Percentiles rank a stretch among this genome's conserved stretches.
Evolutionary conservation across 352 stramenopile species (phyloP).

Genomic region (Globisporangium nodosum): DNA sequence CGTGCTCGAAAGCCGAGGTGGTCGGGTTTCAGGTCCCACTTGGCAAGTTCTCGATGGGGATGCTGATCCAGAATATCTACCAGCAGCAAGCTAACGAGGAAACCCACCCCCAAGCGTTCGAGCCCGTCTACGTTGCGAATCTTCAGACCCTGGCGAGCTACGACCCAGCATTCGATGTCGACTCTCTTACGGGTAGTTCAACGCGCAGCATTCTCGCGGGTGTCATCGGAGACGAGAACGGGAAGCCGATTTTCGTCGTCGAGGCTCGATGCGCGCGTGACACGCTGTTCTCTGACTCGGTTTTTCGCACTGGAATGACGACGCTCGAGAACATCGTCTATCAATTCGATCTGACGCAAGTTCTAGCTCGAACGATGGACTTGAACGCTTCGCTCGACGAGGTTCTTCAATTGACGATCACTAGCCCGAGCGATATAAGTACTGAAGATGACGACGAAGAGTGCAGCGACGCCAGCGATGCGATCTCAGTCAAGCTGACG

Average conservation of each 20-base stretch:
- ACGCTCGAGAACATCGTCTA: constrained; percentile 68
- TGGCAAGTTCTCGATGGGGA: constrained; percentile 42
- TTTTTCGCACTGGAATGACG: constrained; percentile 46
- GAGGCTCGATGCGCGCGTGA: constrained; percentile 44
- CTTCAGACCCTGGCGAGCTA: constrained; percentile 36
- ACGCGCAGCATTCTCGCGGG: constrained; percentile 26
- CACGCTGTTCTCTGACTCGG: constrained; percentile 38
- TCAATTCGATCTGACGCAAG: constrained; percentile 49
- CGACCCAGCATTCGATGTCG: constrained; percentile 34
- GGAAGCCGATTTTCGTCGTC: constrained; percentile 48
- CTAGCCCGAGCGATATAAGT: background rate
- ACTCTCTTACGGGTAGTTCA: constrained; percentile 18
- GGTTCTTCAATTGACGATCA: constrained; percentile 27
- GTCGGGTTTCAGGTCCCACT: constrained; percentile 45
- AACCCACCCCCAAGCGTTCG: constrained; percentile 15
- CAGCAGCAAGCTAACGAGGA: constrained; percentile 2
- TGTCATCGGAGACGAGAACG: constrained; percentile 41
- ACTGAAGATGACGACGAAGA: background rate
- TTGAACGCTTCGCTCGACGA: constrained; percentile 31
- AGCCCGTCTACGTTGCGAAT: constrained; percentile 37
- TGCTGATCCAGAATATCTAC: constrained; percentile 26
- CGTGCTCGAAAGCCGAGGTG: constrained; percentile 36
- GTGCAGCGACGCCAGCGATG: constrained; percentile 9
- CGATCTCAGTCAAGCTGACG: constrained; percentile 1
- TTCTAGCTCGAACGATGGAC: constrained; percentile 22